Conservation (phyloP, 768 basidiomycete genomes). For the Strobilomyces dryophilus region DNA sequence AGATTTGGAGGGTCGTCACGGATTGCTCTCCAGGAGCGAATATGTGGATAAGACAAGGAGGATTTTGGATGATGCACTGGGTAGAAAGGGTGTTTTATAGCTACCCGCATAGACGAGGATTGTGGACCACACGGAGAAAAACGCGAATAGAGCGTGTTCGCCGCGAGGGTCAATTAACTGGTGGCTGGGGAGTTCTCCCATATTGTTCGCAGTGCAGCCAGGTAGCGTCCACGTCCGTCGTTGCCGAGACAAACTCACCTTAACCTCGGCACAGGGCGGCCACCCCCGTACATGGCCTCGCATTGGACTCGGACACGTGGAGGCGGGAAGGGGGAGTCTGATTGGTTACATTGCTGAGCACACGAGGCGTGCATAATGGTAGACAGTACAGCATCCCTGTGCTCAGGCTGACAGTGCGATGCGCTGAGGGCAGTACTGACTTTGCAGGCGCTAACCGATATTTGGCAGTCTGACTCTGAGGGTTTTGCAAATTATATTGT, state of each 20-base stretch:
- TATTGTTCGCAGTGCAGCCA: conserved; percentile 10
- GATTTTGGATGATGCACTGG: conserved; percentile 27
- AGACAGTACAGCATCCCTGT: not conserved
- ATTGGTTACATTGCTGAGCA: conserved; percentile 11
- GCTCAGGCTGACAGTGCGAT: no score
- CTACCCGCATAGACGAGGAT: conserved; percentile 8
- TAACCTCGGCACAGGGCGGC: conserved; percentile 10
- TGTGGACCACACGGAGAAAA: conserved; percentile 19
- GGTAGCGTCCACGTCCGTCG: conserved; percentile 6
- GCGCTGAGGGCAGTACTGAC: not conserved
- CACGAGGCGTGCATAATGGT: conserved; percentile 13
- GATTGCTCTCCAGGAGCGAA: conserved; percentile 31
- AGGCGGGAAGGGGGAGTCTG: not conserved
- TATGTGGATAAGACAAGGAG: conserved; percentile 41
- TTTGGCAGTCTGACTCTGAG: not conserved
- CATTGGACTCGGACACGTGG: conserved; percentile 16
- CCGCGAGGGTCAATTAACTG: conserved; percentile 24
- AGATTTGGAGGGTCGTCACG: conserved; percentile 3
- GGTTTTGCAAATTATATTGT: no score
- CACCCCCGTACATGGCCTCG: conserved; percentile 3
- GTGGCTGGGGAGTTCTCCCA: conserved; percentile 8
- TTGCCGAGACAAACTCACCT: conserved; percentile 17
- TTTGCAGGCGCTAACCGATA: not conserved
- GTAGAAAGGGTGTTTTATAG: conserved; percentile 25
- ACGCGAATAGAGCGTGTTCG: conserved; percentile 30